These are phyloP conservation scores for Nakataea oryzae DNA, from an alignment of 2,329 filamentous ascomycete species.

Conservation along the genomic window DNA sequence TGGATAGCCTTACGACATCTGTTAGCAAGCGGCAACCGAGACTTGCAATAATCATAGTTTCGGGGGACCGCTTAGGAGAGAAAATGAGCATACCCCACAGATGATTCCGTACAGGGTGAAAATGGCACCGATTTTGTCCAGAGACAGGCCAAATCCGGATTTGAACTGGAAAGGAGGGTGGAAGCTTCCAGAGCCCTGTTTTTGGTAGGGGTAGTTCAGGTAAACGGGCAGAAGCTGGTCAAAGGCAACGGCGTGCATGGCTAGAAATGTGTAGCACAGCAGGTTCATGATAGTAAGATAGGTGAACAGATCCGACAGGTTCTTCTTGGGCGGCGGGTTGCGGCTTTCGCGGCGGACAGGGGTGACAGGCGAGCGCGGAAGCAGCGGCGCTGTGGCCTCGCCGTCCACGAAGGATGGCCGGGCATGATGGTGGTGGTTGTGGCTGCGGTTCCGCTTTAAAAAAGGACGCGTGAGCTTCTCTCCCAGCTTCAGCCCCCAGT, in stretches of 20 bases:
- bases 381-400: constrained; percentile 45
- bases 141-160: constrained; percentile 66
- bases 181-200: constrained; percentile 42
- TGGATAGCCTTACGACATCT: constrained; percentile 45
- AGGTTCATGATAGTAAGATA: constrained; percentile 31
- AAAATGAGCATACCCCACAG: constrained; percentile 39
- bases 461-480: constrained; percentile 42
- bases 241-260: constrained; percentile 72
- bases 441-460: constrained; percentile 10
- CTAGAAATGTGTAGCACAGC: constrained; percentile 67
- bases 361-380: constrained; percentile 21
- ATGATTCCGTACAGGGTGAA: constrained; percentile 75
- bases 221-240: constrained; percentile 87
- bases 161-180: constrained; percentile 70
- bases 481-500: constrained; percentile 70
- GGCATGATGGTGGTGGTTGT: constrained; percentile 18
- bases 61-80: not conserved
- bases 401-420: constrained; percentile 41
- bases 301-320: constrained; percentile 16
- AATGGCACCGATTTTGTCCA: constrained; percentile 69
- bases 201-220: constrained; percentile 60
- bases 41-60: not conserved
- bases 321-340: constrained; percentile 5
- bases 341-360: not conserved
- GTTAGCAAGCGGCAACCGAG: not conserved